Base-by-base conservation (phyloP, 768 basidiomycete species). In the Leccinum olivaceopallidum region DNA sequence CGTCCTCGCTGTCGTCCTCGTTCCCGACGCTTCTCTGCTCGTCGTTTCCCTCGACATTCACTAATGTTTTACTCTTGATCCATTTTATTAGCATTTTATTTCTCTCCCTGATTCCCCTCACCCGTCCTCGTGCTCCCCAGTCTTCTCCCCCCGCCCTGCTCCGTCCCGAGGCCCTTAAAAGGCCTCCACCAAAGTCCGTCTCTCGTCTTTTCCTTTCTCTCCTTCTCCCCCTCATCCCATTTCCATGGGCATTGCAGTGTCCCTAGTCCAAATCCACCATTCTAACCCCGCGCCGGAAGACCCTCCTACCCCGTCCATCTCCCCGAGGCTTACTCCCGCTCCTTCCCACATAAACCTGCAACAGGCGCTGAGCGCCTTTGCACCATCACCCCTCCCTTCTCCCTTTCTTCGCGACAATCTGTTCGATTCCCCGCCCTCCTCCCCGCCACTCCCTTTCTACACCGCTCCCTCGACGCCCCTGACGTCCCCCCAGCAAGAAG, bases 381-480 rank as follows among this genome's bases (percentile, higher is more conserved):
- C 64, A 2, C 63, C 71, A 50, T 66, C 76, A 4, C 70, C 79
- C 14, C 53, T 39, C 48, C 74, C 78, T 36, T 72, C 78, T 2
- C 73, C 75, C 22, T 67, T 58, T 61, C 61, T 71, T 66, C 68
- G 76, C 60, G 76, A 78, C 48, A 75, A 76, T 57, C 77, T 74
- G 1, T 52, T 76, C 52, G 76, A 71, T 9, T 74, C 75, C 0
- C 78, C 78, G 3, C 68, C 77, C 50, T 62, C 75, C 56, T 79
- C 78, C 6, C 77, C 78, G 2, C 70, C 72, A 16, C 75, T 77
- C 63, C 69, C 73, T 37, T 83, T 83, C 62, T 77, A 76, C 65
- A 81, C 82, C 5, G 81, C 83, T 4, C 83, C 81, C 26, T 78
- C 78, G 6, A 78, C 81, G 37, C 81, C 80, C 32, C 68, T 78